Evolutionary conservation across 2,329 filamentous ascomycete species (phyloP).

Genomic region (Paraphaeosphaeria sporulosa): DNA sequence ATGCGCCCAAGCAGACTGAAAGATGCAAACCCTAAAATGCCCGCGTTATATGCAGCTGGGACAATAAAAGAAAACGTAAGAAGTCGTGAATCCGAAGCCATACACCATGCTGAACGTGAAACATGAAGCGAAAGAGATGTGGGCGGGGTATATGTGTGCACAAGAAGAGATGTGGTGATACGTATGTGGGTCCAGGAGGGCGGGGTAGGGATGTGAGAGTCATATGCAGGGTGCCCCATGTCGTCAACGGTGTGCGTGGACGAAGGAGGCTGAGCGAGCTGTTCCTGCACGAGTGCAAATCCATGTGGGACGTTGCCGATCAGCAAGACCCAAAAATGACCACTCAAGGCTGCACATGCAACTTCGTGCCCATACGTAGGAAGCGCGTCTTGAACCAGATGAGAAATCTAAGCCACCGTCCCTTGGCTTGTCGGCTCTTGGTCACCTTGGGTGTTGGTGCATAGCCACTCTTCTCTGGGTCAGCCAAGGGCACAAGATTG

Average conservation of each 20-base stretch:
- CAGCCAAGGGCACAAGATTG: slow-evolving; percentile 37
- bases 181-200: background rate
- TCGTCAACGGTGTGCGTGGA: slow-evolving; percentile 11
- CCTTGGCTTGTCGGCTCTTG: slow-evolving; percentile 47
- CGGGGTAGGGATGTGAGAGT: slow-evolving; percentile 2
- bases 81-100: slow-evolving; percentile 28
- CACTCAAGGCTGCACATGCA: slow-evolving; percentile 21
- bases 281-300: slow-evolving; percentile 5
- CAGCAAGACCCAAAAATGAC: slow-evolving; percentile 1
- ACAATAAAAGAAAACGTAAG: slow-evolving; percentile 16
- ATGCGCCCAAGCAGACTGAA: slow-evolving; percentile 12
- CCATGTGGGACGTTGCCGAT: slow-evolving; percentile 7
- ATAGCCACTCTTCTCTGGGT: slow-evolving; percentile 38
- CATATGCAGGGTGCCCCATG: background rate
- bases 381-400: slow-evolving; percentile 65
- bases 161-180: slow-evolving; percentile 3
- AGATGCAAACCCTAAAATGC: slow-evolving; percentile 21
- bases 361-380: slow-evolving; percentile 54
- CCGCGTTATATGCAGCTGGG: slow-evolving; percentile 31
- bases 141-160: slow-evolving; percentile 11
- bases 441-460: slow-evolving; percentile 37
- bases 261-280: slow-evolving; percentile 14
- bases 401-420: slow-evolving; percentile 62
- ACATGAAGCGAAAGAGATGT: slow-evolving; percentile 13
- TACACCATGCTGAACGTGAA: slow-evolving; percentile 33